phyloP scores from a whole-genome alignment of 2,329 filamentous ascomycete genomes.

The Talaromyces piceae region DNA sequence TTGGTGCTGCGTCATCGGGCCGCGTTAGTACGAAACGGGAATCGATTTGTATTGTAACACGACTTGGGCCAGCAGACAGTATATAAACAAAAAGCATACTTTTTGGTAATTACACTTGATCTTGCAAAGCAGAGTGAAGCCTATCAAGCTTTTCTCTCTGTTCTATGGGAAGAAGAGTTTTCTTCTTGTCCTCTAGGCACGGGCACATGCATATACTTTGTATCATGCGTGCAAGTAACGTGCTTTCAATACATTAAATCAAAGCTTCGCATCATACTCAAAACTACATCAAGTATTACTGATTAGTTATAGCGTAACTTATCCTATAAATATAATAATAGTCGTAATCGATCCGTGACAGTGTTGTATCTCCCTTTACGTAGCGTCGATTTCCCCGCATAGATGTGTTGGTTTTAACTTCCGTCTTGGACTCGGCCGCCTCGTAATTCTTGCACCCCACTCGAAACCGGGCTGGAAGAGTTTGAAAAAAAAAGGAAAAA shows the following conservation, averaged over 20 bases:
- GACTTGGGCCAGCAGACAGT: background rate
- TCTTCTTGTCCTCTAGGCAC: no score
- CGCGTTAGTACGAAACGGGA: background rate
- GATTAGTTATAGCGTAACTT: no score
- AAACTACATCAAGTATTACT: no score
- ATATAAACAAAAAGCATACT: no score
- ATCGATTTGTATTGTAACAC: background rate
- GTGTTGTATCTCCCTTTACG: no score
- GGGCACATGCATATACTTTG: no score
- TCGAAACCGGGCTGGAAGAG: conserved; percentile 8
- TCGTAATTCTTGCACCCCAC: conserved; percentile 8
- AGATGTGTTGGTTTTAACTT: background rate
- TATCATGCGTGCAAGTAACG: no score
- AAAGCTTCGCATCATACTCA: no score
- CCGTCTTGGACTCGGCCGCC: background rate
- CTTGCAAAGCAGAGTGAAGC: background rate
- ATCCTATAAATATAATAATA: no score
- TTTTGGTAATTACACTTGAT: background rate
- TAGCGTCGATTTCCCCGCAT: background rate
- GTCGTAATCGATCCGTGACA: no score
- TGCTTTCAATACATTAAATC: no score
- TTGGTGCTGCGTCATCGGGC: background rate
- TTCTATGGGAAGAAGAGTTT: no score
- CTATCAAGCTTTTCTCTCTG: background rate
- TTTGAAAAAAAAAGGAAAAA: conserved; percentile 1